Base-by-base conservation (phyloP, 2,329 filamentous ascomycete species). In the Paecilomyces variotii region DNA sequence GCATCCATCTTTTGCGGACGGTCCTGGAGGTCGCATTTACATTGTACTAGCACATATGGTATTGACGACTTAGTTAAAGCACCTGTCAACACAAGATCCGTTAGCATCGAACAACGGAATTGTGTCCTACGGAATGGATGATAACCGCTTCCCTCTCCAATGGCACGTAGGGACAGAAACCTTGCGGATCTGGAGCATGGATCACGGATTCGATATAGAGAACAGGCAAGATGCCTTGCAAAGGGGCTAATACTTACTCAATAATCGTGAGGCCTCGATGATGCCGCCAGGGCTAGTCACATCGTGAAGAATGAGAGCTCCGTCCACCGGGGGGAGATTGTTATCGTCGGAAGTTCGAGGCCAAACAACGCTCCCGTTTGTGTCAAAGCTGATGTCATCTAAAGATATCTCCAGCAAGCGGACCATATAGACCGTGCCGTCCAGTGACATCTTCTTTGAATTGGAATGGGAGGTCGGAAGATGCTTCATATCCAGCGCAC, bases 231-330 rank as follows among this genome's bases (percentile, higher is more conserved):
- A 55, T 27, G 25, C 24, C 25, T 26, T 53, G 57, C 56, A 57
- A 59, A 25, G 49, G 55, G 53, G 30, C 6, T 56, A 50, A 35
- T 60, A 84, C 88, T 84, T 81, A 96, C 92, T 86, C 71, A 96
- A 79, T 62, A 90, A 85, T 66, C 88, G 84, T 49, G 89, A 87
- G 57, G 96, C 80, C 60, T 88, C 84, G 60, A 82, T 81, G 66
- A 96, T 84, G 70, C 87, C 93, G 60, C 87, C 84, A 65, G 85
- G 82, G 71, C 89, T 88, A 73, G 86, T 89, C 52, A 95, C 88
- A 80, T 97, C 90, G 79, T 96, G 96, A 54, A 97, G 78, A 59
- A 93, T 84, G 65, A 97, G 77, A 53, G 89, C 91, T 24, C 89
- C 93, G 68, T 97, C 90, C 68, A 96, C 83, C 49, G 82, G 83